Evolutionary conservation across 2,329 filamentous ascomycete species (phyloP), one percentile per base, ranked within the genome.

Genomic region (Aaosphaeria arxii): DNA sequence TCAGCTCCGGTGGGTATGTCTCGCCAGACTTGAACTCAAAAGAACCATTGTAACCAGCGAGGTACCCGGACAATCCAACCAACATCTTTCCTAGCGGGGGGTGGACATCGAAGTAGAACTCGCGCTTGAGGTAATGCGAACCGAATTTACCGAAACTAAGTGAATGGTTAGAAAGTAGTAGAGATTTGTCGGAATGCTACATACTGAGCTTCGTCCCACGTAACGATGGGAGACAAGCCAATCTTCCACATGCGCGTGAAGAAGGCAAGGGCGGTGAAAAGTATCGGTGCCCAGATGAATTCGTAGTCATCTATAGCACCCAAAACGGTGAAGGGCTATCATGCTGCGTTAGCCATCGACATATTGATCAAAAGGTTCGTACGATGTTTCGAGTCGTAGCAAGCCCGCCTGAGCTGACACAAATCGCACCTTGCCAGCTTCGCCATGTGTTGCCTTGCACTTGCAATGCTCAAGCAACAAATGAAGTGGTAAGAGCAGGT

Each of bases 11-110:
- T 7, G 94, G 94, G 70, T 99, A 99, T 46, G 83, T 91, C 67
- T 97, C 94, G 69, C 94, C 94, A 46, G 92, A 97, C 74, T 99
- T 99, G 82, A 99, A 99, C 69, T 99, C 94, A 74, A 99, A 99
- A 4, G 92, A 95, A 49, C 94, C 94, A 77, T 99, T 99, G 79
- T 99, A 99, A 57, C 92, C 92, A 58, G 92, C 95, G 52, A 99
- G 81, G 67, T 95, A 95, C 68, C 94, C 94, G 5, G 94, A 97
- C 44, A 99, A 81, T 54, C 94, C 94, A 61, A 99, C 92, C 48
- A 99, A 85, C 84, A 99, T 97, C 79, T 99, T 99, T 69, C 94
- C 94, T 52, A 99, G 84, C 46, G 94, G 94, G 56, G 94, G 94
- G 73, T 95, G 89, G 49, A 95, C 88, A 79, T 95, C 89, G 76